Evolutionary conservation across 1,284 basidiomycete genomes (phyloP), one percentile per base, ranked within the genome.

Genomic region (Boletellus dicymbophilus): DNA sequence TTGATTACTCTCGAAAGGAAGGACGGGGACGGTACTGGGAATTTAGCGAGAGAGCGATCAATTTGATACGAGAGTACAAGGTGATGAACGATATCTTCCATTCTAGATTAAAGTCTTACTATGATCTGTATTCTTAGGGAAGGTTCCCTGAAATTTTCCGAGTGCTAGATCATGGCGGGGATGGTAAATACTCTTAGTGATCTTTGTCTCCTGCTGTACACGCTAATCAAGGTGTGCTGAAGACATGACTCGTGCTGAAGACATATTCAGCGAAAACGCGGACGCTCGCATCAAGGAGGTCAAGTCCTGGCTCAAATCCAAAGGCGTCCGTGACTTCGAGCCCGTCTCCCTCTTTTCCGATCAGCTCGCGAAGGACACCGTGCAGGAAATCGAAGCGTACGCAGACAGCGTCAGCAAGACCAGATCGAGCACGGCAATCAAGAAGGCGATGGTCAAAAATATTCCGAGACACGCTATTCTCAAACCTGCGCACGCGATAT

Each of bases 391-490:
- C 36, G 91, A 97, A 67, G 70, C 77, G 43, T 72, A 93, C 8
- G 88, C 88, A 2, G 85, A 94, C 59, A 67, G 68, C 18, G 80
- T 91, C 57, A 85, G 79, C 26, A 72, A 77, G 23, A 80, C 73
- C 60, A 88, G 85, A 64, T 77, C 80, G 1, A 63, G 74, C 1
- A 72, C 78, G 1, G 74, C 77, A 11, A 88, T 95, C 70, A 98
- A 94, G 77, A 92, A 92, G 56, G 91, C 89, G 3, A 84, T 93
- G 25, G 88, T 99, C 51, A 92, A 94, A 64, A 86, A 86, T 31
- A 93, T 98, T 27, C 96, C 96, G 7, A 84, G 95, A n/a, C 90
- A 94, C 62, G 95, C 93, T 1, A 84, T 99, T 3, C 80, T 99
- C 53, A 98, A 98, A 69, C 97, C 97, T 7, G 77, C 86, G 4